These are phyloP conservation scores for Pyrenochaeta sp. DNA, from an alignment of 2,329 filamentous ascomycete species.

Conservation along the genomic window DNA sequence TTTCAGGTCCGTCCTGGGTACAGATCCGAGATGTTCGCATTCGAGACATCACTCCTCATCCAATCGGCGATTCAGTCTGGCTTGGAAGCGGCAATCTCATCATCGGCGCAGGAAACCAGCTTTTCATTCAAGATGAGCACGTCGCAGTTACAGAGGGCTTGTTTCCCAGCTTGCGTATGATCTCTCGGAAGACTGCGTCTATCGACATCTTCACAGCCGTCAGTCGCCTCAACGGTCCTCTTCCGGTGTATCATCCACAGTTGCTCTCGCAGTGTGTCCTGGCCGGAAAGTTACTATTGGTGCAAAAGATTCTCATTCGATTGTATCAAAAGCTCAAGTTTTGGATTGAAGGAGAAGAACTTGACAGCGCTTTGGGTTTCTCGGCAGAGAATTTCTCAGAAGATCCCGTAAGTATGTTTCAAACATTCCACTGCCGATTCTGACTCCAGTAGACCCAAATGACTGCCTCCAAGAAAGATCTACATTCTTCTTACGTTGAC, in stretches of 20 bases:
- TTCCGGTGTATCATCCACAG: slow-evolving; percentile 92
- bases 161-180: slow-evolving; percentile 62
- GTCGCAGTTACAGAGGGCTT: slow-evolving; percentile 70
- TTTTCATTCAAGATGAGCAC: slow-evolving; percentile 83
- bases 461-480: slow-evolving; percentile 55
- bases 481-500: slow-evolving; percentile 60
- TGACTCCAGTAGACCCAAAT: slow-evolving; percentile 41
- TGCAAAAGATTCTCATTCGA: slow-evolving; percentile 74
- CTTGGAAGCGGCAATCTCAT: slow-evolving; percentile 83
- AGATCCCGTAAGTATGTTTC: slow-evolving; percentile 49
- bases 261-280: slow-evolving; percentile 87
- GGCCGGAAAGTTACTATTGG: slow-evolving; percentile 74
- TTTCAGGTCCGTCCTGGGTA: slow-evolving; percentile 88
- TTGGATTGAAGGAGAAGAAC: slow-evolving; percentile 77
- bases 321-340: slow-evolving; percentile 82
- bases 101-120: slow-evolving; percentile 87
- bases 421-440: background rate
- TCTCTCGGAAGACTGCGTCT: slow-evolving; percentile 57
- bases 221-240: slow-evolving; percentile 81
- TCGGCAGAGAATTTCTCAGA: slow-evolving; percentile 57
- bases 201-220: slow-evolving; percentile 83
- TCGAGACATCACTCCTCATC: slow-evolving; percentile 81
- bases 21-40: slow-evolving; percentile 83
- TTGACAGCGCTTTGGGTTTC: slow-evolving; percentile 78
- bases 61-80: slow-evolving; percentile 94